These are phyloP conservation scores for Symmetrospora coprosmae DNA, from an alignment of 768 basidiomycete genomes.

Conservation along the genomic window DNA sequence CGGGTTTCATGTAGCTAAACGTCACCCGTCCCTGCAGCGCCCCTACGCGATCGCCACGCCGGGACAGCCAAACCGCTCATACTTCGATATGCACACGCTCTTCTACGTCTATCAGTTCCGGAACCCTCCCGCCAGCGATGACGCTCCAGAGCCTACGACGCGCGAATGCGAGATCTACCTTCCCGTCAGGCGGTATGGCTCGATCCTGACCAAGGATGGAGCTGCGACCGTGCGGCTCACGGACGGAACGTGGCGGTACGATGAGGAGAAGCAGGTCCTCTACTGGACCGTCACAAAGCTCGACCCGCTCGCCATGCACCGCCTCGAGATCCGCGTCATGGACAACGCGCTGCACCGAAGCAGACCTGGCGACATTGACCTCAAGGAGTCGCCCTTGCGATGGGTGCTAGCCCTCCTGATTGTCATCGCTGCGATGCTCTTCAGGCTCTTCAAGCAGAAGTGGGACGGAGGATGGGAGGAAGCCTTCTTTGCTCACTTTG, in stretches of 20 bases:
- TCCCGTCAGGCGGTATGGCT: conserved; percentile 48
- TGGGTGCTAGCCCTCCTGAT: not conserved
- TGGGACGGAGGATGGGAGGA: no score
- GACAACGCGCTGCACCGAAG: not conserved
- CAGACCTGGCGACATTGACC: not conserved
- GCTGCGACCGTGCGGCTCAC: conserved; percentile 50
- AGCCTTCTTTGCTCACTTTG: no score
- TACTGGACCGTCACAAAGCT: conserved; percentile 44
- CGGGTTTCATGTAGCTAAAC: not conserved
- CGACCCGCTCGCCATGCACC: conserved; percentile 23
- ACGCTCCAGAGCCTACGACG: conserved; percentile 32
- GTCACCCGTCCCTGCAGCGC: conserved; percentile 39
- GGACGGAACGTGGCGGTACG: conserved; percentile 44
- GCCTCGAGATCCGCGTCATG: conserved; percentile 21
- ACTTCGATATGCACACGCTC: conserved; percentile 43
- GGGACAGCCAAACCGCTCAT: conserved; percentile 59
- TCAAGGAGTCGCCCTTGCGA: not conserved
- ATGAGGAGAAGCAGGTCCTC: conserved; percentile 57
- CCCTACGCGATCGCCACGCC: conserved; percentile 85
- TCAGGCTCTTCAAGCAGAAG: no score
- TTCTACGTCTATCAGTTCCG: conserved; percentile 19
- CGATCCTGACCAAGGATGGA: conserved; percentile 34
- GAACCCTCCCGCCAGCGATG: conserved; percentile 1
- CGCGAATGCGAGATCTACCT: conserved; percentile 68
- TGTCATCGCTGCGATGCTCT: no score